Evolutionary conservation across 345 rosid genomes (phyloP).

Genomic region (Brassica napus): Da-Ae NC_063449.1:8652501-8653000

Average conservation of each 20-base stretch:
- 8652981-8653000: no score
- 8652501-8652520: not conserved
- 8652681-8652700: not conserved
- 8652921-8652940: no score
- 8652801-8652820: not conserved
- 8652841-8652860: not conserved
- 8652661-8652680: not conserved
- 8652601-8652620: not conserved
- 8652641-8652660: no score
- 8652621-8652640: not conserved
- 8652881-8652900: no score
- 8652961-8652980: no score
- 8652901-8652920: no score
- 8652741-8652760: not conserved
- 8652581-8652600: not conserved
- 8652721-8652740: not conserved
- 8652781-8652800: not conserved
- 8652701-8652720: not conserved
- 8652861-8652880: no score
- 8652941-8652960: no score
- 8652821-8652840: not conserved
- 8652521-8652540: not conserved
- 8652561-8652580: no score
- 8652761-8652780: not conserved
- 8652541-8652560: not conserved